phyloP scores from a whole-genome alignment of 2,329 filamentous ascomycete genomes.

The Fusarium fracticaudum region DNA sequence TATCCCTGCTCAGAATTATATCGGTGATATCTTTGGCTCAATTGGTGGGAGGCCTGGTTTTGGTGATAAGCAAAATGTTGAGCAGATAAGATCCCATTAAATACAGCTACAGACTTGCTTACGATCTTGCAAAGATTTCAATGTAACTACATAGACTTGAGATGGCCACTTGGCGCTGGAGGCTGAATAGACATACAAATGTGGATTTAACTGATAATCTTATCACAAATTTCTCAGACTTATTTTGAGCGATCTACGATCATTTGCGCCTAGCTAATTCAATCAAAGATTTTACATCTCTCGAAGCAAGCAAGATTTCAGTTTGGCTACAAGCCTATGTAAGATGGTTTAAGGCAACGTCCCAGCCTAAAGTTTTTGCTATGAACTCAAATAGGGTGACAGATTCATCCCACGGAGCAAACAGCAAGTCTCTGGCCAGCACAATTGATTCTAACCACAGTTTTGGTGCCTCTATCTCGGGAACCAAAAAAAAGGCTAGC shows the following conservation, averaged over 20 bases:
- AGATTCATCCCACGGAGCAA: not conserved
- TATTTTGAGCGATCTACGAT: no score
- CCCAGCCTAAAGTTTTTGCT: slow-evolving; percentile 53
- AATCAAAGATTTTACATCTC: no score
- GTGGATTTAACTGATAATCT: no score
- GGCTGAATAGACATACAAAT: not conserved
- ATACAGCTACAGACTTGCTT: no score
- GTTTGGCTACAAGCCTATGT: no score
- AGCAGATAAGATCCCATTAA: not conserved
- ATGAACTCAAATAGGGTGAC: not conserved
- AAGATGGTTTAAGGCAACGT: slow-evolving; percentile 79
- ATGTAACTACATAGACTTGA: not conserved
- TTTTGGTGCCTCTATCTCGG: no score
- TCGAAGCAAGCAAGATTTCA: not conserved
- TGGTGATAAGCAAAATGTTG: slow-evolving; percentile 2
- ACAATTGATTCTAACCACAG: not conserved
- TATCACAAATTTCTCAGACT: no score
- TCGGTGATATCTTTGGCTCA: slow-evolving; percentile 34
- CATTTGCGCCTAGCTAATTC: no score
- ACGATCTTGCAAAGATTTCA: not conserved
- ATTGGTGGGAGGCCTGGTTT: slow-evolving; percentile 29
- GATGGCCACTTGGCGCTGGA: not conserved
- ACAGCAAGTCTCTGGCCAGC: no score
- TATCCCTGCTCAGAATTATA: slow-evolving; percentile 11
- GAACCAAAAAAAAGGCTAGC: not conserved